phyloP scores from a whole-genome alignment of 495 filamentous ascomycete species.

The Staphylotrichum tortipilum region DNA sequence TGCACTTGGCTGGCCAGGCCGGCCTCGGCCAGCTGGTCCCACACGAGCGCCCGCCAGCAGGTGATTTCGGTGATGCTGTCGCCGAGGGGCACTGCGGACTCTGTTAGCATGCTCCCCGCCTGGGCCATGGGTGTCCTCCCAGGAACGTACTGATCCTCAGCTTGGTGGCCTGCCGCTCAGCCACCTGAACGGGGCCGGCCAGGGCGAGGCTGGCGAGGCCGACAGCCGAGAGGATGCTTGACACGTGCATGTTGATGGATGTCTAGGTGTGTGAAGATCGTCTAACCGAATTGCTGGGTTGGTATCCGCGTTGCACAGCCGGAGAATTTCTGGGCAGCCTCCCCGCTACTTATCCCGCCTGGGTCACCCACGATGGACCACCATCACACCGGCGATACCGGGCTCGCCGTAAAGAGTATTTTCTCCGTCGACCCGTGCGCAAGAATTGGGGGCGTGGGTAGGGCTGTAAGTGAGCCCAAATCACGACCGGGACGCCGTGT shows the following conservation, averaged over 20 bases:
- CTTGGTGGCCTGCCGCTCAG: conserved; percentile 18
- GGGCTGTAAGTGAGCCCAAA: neutral
- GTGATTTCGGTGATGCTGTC: conserved; percentile 37
- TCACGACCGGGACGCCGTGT: no score
- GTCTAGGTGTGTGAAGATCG: neutral
- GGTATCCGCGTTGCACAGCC: no score
- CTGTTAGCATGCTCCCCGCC: neutral
- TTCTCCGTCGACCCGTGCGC: neutral
- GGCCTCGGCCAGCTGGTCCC: conserved; percentile 27
- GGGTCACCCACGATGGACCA: no score
- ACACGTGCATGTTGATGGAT: conserved; percentile 7
- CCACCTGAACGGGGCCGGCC: conserved; percentile 13
- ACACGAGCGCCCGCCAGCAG: conserved; percentile 34
- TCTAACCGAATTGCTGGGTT: no score
- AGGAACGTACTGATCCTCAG: conserved; percentile 6
- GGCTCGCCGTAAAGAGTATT: no score
- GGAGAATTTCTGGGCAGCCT: neutral
- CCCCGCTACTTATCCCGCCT: no score
- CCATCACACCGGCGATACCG: no score
- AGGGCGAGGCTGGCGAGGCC: conserved; percentile 7
- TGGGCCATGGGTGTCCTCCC: neutral
- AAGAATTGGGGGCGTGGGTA: no score
- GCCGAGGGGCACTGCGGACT: conserved; percentile 33
- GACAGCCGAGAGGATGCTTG: conserved; percentile 1
- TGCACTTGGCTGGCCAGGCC: conserved; percentile 23